Conservation (phyloP, 2,329 filamentous ascomycete species). For the Fusarium papillatum region DNA sequence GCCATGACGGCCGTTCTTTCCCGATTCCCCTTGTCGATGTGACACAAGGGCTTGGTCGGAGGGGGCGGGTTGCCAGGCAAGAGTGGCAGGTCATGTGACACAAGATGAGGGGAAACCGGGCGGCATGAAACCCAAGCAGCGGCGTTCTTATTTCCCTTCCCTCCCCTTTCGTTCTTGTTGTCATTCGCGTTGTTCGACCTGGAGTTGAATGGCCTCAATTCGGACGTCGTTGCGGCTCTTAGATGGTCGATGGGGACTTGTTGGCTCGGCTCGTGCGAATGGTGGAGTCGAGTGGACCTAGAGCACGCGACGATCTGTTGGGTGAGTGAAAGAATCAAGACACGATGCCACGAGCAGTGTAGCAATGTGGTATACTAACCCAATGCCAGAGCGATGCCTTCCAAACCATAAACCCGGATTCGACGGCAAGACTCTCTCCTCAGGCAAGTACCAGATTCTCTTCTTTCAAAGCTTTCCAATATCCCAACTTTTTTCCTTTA, state of each 20-base stretch:
- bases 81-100: constrained; percentile 47
- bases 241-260: constrained; percentile 5
- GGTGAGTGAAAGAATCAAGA: constrained; percentile 19
- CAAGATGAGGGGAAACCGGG: constrained; percentile 47
- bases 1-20: constrained; percentile 30
- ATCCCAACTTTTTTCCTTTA: neutral
- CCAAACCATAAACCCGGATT: neutral
- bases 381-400: constrained; percentile 3
- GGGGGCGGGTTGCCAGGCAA: constrained; percentile 39
- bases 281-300: constrained; percentile 32
- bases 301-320: neutral
- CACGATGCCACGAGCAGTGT: neutral
- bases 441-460: constrained; percentile 7
- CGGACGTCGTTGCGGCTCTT: constrained; percentile 24
- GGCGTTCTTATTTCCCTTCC: constrained; percentile 25
- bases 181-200: constrained; percentile 18
- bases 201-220: constrained; percentile 2
- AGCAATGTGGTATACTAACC: constrained; percentile 11
- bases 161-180: constrained; percentile 11
- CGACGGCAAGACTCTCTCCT: neutral
- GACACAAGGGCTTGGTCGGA: constrained; percentile 39
- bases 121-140: constrained; percentile 42
- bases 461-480: neutral
- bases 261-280: constrained; percentile 5
- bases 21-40: constrained; percentile 42